Evolutionary conservation across 1,139 yeast species (phyloP), one percentile per base, ranked within the genome.

Genomic region (Magnusiomyces ingens): DNA sequence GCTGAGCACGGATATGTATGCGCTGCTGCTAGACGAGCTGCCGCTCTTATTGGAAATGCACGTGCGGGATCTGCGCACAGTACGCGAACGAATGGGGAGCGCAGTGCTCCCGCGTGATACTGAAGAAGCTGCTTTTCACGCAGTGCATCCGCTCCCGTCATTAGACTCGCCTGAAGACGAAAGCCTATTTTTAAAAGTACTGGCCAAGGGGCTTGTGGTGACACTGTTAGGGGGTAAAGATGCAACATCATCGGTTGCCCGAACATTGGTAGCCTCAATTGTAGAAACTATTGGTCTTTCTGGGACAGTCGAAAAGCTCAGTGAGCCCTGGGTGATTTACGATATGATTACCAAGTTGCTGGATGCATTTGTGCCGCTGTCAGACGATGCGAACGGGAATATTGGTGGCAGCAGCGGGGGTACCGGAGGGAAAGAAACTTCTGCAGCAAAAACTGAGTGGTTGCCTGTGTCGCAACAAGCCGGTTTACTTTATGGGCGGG

Each of bases 71-170:
- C 63, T 63, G 44, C 55, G 67, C 21, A 57, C 52, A 49, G 65
- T 67, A 3, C 49, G 57, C 21, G 55, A 52, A 13, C 62, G 70
- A 26, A 47, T 62, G 13, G 60, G 64, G 8, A 60, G 69, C 1
- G 54, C 62, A 1, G 57, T 63, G 5, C 49, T 62, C 19, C 73
- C 71, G 2, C 61, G 59, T 35, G 67, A 60, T 32, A 59, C 65
- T 6, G 56, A 69, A 15, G 70, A 67, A 38, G 63, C 62, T 2
- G 70, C 71, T 2, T 72, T 72, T 57, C 69, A 70, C 52, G 58
- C 64, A 2, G 46, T 73, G 5, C 62, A 72, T 68, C 83, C 73
- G 63, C 86, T 75, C 71, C 80, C 69, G 65, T 87, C 76, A 58
- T 73, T 72, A 65, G 63, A 57, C 5, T 51, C 52, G 21, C 47